Base-by-base conservation (phyloP, 306 rosid species). In the Vigna reflexopilosa region DNA sequence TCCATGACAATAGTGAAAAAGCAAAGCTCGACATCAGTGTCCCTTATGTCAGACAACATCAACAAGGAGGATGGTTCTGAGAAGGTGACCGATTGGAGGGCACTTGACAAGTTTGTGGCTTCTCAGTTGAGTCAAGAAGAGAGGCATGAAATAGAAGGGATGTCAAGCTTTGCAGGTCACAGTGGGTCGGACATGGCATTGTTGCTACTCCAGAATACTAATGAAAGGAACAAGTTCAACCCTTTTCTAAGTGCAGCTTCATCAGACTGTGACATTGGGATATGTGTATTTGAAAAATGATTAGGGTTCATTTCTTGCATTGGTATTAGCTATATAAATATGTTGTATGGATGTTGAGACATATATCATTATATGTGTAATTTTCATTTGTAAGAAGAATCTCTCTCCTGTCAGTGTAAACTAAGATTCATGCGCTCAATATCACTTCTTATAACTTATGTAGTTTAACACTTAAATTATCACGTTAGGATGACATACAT, bases 51-150 rank as follows among this genome's bases (percentile, higher is more conserved):
- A 52, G 87, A 91, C 10, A 85, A 69, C 11, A 9, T 42, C 2
- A 42, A 42, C 47, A 84, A 86, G 34, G 85, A 92, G 42, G 87
- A 86, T 22, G 84, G 82, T 19, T 82, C 84, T 6, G 82, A 40
- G 20, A 80, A 74, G 19, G 93, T 89, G 62, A 91, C 93, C 61
- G 98, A 95, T 59, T 95, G 98, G 98, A 92, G 98, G 77, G 96
- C 82, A 20, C 84, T 95, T 75, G 98, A 95, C 84, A 95, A 92
- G 89, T 95, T 95, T 78, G 98, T 95, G 45, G 98, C 98, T 63
- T 95, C 98, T 16, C 98, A 95, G 22, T 66, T 93, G 87, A 93
- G 97, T 79, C 93, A 87, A 34, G 97, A 85, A 55, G 88, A 85
- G n/a, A 78, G 85, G 72, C 79, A 72, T 72, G 88, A 82, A 13